Evolutionary conservation across 2,329 filamentous ascomycete species (phyloP).

Genomic region (Epichloe baconii): DNA sequence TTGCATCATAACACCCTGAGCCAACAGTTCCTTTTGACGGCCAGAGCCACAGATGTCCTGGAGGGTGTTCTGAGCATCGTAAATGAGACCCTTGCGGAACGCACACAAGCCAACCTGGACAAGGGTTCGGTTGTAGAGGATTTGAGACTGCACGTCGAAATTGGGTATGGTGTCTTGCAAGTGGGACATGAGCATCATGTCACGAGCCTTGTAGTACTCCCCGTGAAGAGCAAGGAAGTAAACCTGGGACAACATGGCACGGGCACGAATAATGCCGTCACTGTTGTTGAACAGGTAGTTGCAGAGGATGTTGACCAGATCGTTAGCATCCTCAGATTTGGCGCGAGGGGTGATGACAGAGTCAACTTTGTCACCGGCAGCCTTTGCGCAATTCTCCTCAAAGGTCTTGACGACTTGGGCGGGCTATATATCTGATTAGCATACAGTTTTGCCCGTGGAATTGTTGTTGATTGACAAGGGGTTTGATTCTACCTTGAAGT

Average conservation of each 20-base stretch:
- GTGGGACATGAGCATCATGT: conserved; percentile 99
- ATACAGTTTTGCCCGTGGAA: neutral
- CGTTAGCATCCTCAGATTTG: conserved; percentile 52
- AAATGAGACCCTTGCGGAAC: conserved; percentile 92
- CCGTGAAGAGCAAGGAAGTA: conserved; percentile 97
- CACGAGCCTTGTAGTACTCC: conserved; percentile 92
- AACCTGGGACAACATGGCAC: conserved; percentile 96
- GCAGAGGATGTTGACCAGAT: conserved; percentile 77
- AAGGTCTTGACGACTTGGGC: conserved; percentile 85
- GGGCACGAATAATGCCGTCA: conserved; percentile 88
- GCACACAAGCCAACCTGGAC: conserved; percentile 97
- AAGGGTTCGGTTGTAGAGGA: conserved; percentile 94
- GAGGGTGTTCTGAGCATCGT: conserved; percentile 93
- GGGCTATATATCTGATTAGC: conserved; percentile 37
- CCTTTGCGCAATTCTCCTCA: conserved; percentile 88
- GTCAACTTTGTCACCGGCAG: conserved; percentile 54
- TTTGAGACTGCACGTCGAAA: conserved; percentile 95
- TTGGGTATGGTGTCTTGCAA: conserved; percentile 92
- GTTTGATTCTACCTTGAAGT: conserved; percentile 71
- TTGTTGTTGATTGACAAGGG: neutral
- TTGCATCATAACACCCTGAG: conserved; percentile 97
- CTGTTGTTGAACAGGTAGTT: conserved; percentile 90
- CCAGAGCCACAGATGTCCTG: conserved; percentile 98
- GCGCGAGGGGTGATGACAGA: conserved; percentile 69
- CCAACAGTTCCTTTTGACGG: conserved; percentile 92